phyloP scores from a whole-genome alignment of 202 grass and related monocot genomes.

The Saccharum hybrid region DNA sequence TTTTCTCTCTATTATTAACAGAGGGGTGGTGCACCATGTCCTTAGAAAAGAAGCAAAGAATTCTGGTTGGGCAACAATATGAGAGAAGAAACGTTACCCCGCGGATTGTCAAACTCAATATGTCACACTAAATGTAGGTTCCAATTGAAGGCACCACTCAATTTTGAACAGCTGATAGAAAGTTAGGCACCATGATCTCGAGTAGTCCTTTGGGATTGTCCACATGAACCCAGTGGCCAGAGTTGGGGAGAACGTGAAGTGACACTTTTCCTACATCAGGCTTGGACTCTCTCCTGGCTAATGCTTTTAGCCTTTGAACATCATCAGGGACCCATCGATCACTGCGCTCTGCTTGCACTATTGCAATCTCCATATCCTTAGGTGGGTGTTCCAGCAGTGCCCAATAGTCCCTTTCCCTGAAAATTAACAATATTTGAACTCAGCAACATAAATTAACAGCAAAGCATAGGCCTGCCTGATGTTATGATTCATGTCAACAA shows the following conservation, averaged over 20 bases:
- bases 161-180: constrained; percentile 47
- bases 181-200: constrained; percentile 80
- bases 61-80: neutral
- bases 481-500: neutral
- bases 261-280: constrained; percentile 68
- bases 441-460: neutral
- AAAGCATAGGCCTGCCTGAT: neutral
- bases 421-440: constrained; percentile 10
- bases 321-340: constrained; percentile 83
- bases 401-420: constrained; percentile 83
- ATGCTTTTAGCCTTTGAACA: constrained; percentile 66
- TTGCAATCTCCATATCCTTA: constrained; percentile 73
- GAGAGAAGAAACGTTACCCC: constrained; percentile 11
- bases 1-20: constrained; percentile 19
- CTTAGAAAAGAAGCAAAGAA: neutral
- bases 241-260: constrained; percentile 73
- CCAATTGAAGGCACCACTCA: constrained; percentile 17
- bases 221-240: constrained; percentile 95
- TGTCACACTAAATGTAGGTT: constrained; percentile 13
- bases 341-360: constrained; percentile 82
- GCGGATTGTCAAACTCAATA: neutral
- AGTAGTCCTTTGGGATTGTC: constrained; percentile 93
- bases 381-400: constrained; percentile 75
- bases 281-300: constrained; percentile 51
- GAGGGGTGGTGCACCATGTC: neutral